These are phyloP conservation scores for Chaetomiaceae sp. DNA, from an alignment of 2,329 filamentous ascomycete genomes.

Conservation along the genomic window DNA sequence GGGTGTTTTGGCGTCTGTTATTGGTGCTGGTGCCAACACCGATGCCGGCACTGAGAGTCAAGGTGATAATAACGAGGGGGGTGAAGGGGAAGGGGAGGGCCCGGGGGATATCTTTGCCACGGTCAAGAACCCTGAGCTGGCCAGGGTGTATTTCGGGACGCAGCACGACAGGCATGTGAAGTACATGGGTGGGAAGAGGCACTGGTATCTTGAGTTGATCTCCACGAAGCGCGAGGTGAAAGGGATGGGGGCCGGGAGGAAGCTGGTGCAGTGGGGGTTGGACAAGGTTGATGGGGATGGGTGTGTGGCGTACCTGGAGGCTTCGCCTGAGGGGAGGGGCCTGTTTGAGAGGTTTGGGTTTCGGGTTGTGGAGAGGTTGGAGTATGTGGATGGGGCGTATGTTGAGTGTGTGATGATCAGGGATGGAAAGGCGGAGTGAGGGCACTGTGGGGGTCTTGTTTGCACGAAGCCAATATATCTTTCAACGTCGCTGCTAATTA, in stretches of 20 bases:
- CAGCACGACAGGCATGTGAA: slow-evolving; percentile 34
- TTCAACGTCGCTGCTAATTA: too few relatives aligned
- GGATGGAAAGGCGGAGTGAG: background rate
- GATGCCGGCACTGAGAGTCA: too few relatives aligned
- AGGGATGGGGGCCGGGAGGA: slow-evolving; percentile 42
- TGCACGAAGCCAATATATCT: too few relatives aligned
- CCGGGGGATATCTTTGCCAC: background rate
- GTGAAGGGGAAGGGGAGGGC: background rate
- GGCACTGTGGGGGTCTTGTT: too few relatives aligned
- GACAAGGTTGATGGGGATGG: slow-evolving; percentile 41
- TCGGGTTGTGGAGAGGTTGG: slow-evolving; percentile 34
- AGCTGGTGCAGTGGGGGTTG: slow-evolving; percentile 45
- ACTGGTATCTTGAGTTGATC: slow-evolving; percentile 48
- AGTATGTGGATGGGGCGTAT: slow-evolving; percentile 33
- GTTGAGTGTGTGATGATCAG: slow-evolving; percentile 35
- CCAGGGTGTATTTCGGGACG: slow-evolving; percentile 38
- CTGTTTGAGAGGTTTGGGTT: slow-evolving; percentile 49
- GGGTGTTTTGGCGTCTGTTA: background rate
- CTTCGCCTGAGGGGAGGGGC: slow-evolving; percentile 43
- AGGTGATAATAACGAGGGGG: background rate
- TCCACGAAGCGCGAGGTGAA: slow-evolving; percentile 40
- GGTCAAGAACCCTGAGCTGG: slow-evolving; percentile 30
- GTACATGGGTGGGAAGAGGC: slow-evolving; percentile 39
- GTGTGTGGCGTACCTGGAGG: slow-evolving; percentile 46
- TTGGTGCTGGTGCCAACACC: too few relatives aligned